These are phyloP conservation scores for Epichloe glyceriae DNA, from an alignment of 2,329 filamentous ascomycete species.

Conservation along the genomic window DNA sequence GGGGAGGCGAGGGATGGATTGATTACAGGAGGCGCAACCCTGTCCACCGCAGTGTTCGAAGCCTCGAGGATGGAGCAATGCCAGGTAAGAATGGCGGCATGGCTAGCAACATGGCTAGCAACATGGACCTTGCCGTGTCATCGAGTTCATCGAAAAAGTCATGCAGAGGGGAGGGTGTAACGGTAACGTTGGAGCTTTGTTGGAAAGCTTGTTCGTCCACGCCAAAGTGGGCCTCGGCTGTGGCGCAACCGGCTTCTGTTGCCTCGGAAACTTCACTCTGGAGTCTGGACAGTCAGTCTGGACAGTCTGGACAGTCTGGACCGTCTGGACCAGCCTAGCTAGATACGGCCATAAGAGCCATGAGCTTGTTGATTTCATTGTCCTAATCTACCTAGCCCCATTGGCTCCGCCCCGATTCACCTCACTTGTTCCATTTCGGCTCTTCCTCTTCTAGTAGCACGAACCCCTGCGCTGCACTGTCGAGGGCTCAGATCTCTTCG, in stretches of 20 bases:
- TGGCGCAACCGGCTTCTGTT: no score
- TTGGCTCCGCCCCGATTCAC: background rate
- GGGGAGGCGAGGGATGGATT: background rate
- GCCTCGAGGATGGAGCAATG: conserved; percentile 4
- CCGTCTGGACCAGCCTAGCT: no score
- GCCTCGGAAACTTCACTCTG: no score
- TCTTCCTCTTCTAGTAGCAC: conserved; percentile 6
- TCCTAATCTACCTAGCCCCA: no score
- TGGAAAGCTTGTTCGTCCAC: no score
- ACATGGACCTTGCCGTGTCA: conserved; percentile 2
- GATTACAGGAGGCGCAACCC: background rate
- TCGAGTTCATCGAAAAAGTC: background rate
- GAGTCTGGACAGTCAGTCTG: no score
- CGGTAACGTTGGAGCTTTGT: no score
- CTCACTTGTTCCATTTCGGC: conserved; percentile 20
- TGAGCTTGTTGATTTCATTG: no score
- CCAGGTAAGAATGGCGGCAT: conserved; percentile 12
- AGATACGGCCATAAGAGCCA: no score
- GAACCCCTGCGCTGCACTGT: conserved; percentile 10
- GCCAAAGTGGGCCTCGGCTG: no score
- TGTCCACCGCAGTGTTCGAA: background rate
- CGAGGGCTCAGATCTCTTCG: conserved; percentile 10
- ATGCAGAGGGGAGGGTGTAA: no score
- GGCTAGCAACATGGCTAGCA: conserved; percentile 19
- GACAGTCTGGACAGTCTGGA: no score